Conservation (phyloP, 495 filamentous ascomycete genomes). For the Penicillium taxi region DNA sequence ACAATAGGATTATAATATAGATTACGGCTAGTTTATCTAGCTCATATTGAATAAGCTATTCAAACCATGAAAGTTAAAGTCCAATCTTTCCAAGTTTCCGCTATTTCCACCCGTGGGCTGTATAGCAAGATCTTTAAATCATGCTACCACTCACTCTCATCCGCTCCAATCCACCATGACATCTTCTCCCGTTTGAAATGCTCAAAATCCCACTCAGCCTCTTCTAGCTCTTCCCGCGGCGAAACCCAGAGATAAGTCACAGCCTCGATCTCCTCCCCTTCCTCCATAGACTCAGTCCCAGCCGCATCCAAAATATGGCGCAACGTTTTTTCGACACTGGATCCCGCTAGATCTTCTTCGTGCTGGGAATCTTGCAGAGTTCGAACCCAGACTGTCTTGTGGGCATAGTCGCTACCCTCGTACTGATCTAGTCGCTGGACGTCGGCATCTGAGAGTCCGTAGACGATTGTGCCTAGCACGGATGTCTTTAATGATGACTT, state of each 20-base stretch:
- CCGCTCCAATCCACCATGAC: slow-evolving; percentile 39
- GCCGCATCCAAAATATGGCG: slow-evolving; percentile 26
- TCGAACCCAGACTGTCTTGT: slow-evolving; percentile 51
- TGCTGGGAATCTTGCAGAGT: slow-evolving; percentile 39
- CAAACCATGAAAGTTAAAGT: too few species aligned
- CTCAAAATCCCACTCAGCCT: slow-evolving; percentile 74
- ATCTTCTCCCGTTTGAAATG: slow-evolving; percentile 64
- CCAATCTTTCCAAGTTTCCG: not conserved
- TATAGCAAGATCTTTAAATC: too few species aligned
- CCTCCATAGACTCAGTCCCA: slow-evolving; percentile 22
- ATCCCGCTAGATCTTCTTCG: not conserved
- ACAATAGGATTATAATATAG: too few species aligned
- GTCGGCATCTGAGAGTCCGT: slow-evolving; percentile 70
- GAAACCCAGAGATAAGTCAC: slow-evolving; percentile 73
- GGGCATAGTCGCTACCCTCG: slow-evolving; percentile 69
- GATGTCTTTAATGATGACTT: slow-evolving; percentile 13
- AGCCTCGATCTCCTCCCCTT: slow-evolving; percentile 49
- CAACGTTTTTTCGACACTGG: too few species aligned
- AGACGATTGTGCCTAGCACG: slow-evolving; percentile 76
- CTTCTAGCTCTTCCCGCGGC: slow-evolving; percentile 45
- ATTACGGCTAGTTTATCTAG: too few species aligned
- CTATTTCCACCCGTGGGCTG: not conserved
- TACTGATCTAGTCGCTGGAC: slow-evolving; percentile 71
- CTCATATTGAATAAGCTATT: too few species aligned
- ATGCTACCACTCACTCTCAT: slow-evolving; percentile 34